Base-by-base conservation (phyloP, 495 filamentous ascomycete genomes). In the Aspergillus sclerotiicarbonarius region DNA sequence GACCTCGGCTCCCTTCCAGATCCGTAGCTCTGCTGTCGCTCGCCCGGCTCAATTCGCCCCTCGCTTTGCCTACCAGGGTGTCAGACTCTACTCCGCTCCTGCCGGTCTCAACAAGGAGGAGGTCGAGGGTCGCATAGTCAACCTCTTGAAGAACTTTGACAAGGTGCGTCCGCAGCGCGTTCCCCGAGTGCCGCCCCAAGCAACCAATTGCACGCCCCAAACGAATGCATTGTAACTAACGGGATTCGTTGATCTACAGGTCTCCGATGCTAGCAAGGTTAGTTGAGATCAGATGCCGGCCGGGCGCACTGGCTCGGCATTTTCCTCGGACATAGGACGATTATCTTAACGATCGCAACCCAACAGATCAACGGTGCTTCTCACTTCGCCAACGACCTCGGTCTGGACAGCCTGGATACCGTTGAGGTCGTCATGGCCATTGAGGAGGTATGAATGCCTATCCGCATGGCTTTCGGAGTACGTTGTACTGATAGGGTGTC, bases 371-470 rank as follows among this genome's bases (percentile, higher is more conserved):
- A 82, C 62, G 78, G 81, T 46, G 80, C 76, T 43, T 88, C 94
- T 30, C 90, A 97, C 84, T 98, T 98, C 75, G 78, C 90, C 54
- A 97, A 96, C 69, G 94, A 98, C 77, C 85, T 98, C 48, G 95
- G 91, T 56, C 76, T 98, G 64, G 94, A 98, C 80, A 95, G 90
- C 80, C 81, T 98, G 72, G 94, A 98, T 72, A 96, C 92, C 50
- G 94, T 98, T 53, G 94, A 98, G 82, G 92, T 98, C 63, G 95
- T 98, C 59, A 98, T 98, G 94, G 94, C 94, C 60, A 97, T 98
- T 77, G 94, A 98, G 83, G 94, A 98, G 89, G 93, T 96, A 80
- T 63, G 84, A 57, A 58, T 35, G 46, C 45, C 45, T 61, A 59
- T 62, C 47, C 54, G 62, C 66, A 57, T 58, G 41, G 46, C 53